phyloP scores from a whole-genome alignment of 1,139 yeast species.

The Geotrichum fermentans region DNA sequence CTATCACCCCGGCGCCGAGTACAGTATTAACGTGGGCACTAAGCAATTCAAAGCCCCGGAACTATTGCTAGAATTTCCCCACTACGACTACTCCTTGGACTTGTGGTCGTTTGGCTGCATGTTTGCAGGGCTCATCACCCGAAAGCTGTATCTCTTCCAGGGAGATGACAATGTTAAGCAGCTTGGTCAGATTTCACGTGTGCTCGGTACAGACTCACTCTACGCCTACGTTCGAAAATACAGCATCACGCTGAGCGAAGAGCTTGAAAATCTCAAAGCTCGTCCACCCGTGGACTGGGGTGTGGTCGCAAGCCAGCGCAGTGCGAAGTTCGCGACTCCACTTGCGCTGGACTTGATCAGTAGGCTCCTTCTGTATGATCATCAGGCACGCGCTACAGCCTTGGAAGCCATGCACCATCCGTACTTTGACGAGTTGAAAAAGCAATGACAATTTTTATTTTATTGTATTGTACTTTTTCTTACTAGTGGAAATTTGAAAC shows the following conservation, averaged over 20 bases:
- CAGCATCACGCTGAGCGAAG: conserved; percentile 67
- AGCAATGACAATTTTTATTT: neutral
- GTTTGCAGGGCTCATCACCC: conserved; percentile 94
- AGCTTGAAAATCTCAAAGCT: conserved; percentile 70
- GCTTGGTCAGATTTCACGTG: conserved; percentile 83
- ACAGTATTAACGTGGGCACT: conserved; percentile 91
- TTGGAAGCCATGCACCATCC: conserved; percentile 86
- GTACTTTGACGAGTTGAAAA: conserved; percentile 42
- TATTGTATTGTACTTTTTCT: too few relatives aligned
- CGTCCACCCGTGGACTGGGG: conserved; percentile 79
- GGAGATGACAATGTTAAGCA: conserved; percentile 94
- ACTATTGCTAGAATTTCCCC: conserved; percentile 75
- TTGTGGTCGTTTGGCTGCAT: conserved; percentile 94
- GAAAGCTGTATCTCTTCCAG: conserved; percentile 91
- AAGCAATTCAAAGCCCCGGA: conserved; percentile 95
- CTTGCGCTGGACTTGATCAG: conserved; percentile 77
- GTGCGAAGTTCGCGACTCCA: conserved; percentile 58
- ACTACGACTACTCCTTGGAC: conserved; percentile 87
- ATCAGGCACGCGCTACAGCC: conserved; percentile 82
- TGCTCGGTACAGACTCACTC: conserved; percentile 79
- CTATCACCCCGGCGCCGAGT: conserved; percentile 85
- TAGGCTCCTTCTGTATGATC: conserved; percentile 75
- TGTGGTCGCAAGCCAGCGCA: conserved; percentile 65
- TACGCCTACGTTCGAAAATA: conserved; percentile 67
- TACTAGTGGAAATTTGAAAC: too few relatives aligned